Conservation (phyloP, 352 stramenopile genomes). For the Stephanocyclus meneghinianus region DNA sequence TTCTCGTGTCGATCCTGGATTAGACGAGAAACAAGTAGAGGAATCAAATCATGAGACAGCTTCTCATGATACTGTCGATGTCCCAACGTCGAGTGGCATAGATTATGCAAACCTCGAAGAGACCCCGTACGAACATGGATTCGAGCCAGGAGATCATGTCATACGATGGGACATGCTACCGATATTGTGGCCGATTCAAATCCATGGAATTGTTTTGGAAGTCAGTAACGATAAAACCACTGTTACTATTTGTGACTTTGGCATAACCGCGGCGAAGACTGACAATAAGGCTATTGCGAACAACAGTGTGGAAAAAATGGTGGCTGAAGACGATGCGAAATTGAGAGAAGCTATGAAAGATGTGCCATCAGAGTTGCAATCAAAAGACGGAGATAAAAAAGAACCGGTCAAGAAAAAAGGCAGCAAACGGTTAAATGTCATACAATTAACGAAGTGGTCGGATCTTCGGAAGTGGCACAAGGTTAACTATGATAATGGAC, state of each 20-base stretch:
- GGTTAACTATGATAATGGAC: constrained; percentile 39
- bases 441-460: constrained; percentile 42
- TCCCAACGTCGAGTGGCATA: not conserved
- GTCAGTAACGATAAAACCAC: constrained; percentile 24
- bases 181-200: constrained; percentile 40
- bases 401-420: constrained; percentile 2
- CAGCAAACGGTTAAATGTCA: constrained; percentile 47
- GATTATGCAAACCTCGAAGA: constrained; percentile 16
- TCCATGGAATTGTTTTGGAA: constrained; percentile 44
- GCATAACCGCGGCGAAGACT: constrained; percentile 27
- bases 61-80: not conserved
- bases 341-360: constrained; percentile 24
- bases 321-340: constrained; percentile 24
- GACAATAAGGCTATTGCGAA: not conserved
- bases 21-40: not conserved
- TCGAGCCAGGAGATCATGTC: constrained; percentile 43
- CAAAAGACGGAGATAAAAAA: not conserved
- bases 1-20: not conserved
- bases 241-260: constrained; percentile 42
- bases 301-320: constrained; percentile 12
- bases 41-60: not conserved
- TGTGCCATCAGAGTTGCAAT: not conserved
- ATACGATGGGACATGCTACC: constrained; percentile 38
- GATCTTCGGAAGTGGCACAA: constrained; percentile 49
- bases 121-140: constrained; percentile 32